phyloP scores from a whole-genome alignment of 1,284 basidiomycete genomes.

The Uromyces viciae-fabae region DNA sequence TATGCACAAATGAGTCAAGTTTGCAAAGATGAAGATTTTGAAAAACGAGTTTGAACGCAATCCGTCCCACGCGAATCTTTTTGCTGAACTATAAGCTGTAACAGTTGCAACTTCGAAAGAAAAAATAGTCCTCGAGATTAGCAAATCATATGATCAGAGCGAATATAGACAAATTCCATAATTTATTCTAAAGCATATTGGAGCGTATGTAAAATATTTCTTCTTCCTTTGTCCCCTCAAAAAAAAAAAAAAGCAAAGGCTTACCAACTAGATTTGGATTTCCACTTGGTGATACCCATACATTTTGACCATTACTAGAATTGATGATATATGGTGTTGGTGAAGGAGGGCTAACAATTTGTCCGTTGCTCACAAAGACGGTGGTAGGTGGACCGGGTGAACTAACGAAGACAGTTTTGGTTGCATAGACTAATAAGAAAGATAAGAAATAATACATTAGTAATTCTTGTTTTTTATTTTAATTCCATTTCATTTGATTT shows the following conservation, averaged over 20 bases:
- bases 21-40: too few species aligned
- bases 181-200: too few species aligned
- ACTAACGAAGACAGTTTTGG: constrained; percentile 11
- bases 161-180: not conserved
- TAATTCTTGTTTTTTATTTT: too few species aligned
- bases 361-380: constrained; percentile 14
- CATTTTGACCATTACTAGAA: not conserved
- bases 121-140: not conserved
- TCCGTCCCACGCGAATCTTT: not conserved
- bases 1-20: not conserved
- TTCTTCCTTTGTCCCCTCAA: not conserved
- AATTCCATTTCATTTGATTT: too few species aligned
- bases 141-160: not conserved
- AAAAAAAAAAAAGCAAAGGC: not conserved
- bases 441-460: not conserved
- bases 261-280: constrained; percentile 23
- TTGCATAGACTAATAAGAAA: not conserved
- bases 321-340: not conserved
- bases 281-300: not conserved
- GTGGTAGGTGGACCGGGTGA: not conserved
- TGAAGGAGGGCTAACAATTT: not conserved
- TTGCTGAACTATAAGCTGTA: constrained; percentile 11
- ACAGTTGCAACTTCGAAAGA: constrained; percentile 9
- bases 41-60: too few species aligned
- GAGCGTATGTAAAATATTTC: too few species aligned